Percentiles rank a stretch among this genome's conserved stretches.
These are phyloP conservation scores for Ophiostoma novo-ulmi DNA, from an alignment of 2,329 filamentous ascomycete species.

Conservation along the genomic window DNA sequence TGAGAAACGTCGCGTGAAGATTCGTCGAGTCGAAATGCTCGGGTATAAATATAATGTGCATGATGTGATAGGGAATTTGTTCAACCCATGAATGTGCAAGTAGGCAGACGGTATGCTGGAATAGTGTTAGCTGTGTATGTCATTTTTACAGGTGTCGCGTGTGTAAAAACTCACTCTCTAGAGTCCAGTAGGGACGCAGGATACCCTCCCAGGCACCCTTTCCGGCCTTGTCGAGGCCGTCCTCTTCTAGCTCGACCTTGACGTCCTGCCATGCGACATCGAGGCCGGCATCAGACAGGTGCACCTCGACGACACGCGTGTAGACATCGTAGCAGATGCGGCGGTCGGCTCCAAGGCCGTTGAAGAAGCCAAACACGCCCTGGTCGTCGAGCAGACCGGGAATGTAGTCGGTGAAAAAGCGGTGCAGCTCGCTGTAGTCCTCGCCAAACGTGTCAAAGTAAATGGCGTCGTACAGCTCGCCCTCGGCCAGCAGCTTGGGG, in stretches of 20 bases:
- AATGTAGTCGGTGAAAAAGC: conserved; percentile 84
- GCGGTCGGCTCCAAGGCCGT: conserved; percentile 86
- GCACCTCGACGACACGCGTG: conserved; percentile 84
- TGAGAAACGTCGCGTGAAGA: neutral
- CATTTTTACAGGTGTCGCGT: neutral
- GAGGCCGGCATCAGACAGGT: conserved; percentile 80
- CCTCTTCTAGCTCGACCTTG: conserved; percentile 65
- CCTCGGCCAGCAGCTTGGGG: conserved; percentile 60
- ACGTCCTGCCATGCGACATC: conserved; percentile 84
- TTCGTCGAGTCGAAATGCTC: neutral
- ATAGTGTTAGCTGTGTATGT: conserved; percentile 24
- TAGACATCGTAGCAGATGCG: conserved; percentile 96
- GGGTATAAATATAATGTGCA: conserved; percentile 10
- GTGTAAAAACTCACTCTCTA: conserved; percentile 55
- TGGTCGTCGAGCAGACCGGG: conserved; percentile 67
- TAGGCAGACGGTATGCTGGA: conserved; percentile 64
- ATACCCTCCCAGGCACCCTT: conserved; percentile 83
- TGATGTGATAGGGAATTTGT: neutral
- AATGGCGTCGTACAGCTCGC: conserved; percentile 74
- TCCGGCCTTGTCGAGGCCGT: conserved; percentile 58
- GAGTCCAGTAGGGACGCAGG: conserved; percentile 80
- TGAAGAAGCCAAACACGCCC: conserved; percentile 81
- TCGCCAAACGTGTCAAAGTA: conserved; percentile 99
- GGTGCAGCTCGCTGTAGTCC: conserved; percentile 76
- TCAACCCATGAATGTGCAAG: conserved; percentile 68